A percentile compares a stretch with the other conserved stretches of the same genome.
phyloP scores from a whole-genome alignment of 495 filamentous ascomycete species.

The Hypoxylon crocopeplum region DNA sequence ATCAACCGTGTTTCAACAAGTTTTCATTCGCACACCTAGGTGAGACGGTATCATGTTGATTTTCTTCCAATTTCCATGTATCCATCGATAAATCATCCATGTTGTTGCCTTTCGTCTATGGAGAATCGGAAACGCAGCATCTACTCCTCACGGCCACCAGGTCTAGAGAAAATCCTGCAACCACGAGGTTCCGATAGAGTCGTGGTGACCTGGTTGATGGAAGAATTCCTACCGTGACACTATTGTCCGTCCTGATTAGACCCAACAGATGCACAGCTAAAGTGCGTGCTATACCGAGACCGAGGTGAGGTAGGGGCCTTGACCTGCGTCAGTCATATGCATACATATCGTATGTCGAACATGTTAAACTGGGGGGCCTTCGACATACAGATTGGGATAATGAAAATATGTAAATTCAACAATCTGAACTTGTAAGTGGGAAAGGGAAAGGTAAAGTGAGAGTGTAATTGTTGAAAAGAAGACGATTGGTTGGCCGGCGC shows the following conservation, averaged over 20 bases:
- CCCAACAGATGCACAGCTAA: conserved; percentile 2
- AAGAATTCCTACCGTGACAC: conserved; percentile 1
- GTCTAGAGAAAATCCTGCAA: background rate
- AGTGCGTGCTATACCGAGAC: conserved; percentile 13
- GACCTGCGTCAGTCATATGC: conserved; percentile 1
- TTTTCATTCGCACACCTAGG: conserved; percentile 25
- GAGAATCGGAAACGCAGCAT: background rate
- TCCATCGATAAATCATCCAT: background rate
- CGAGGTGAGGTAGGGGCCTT: too few relatives aligned
- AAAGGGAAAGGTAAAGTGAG: background rate
- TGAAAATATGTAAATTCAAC: conserved; percentile 12
- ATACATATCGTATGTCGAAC: background rate
- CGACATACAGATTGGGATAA: conserved; percentile 19
- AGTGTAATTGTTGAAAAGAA: conserved; percentile 10
- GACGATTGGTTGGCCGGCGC: conserved; percentile 24
- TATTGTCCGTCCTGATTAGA: background rate
- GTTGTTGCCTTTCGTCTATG: background rate
- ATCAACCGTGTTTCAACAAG: conserved; percentile 10
- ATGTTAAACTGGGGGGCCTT: background rate
- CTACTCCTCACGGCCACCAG: background rate
- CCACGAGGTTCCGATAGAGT: background rate
- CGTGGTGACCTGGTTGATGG: conserved; percentile 9
- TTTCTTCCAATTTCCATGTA: background rate
- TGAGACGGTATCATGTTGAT: conserved; percentile 22
- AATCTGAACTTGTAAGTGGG: background rate